A percentile compares a stretch with the other conserved stretches of the same genome.
phyloP scores from a whole-genome alignment of 495 filamentous ascomycete genomes.

The Umbilicaria muhlenbergii region DNA sequence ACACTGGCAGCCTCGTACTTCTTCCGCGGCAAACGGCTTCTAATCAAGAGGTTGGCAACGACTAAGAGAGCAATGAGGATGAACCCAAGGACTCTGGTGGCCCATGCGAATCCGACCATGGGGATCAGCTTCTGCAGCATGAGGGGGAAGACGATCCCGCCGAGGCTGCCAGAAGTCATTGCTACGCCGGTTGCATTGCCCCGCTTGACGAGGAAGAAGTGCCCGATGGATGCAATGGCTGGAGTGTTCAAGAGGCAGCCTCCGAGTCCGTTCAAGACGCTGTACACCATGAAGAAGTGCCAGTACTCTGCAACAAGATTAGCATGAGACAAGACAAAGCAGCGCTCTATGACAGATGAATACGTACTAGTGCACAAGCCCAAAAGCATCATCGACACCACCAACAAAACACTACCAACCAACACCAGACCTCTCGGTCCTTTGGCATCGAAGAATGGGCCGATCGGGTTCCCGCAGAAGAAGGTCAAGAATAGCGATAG shows the following conservation, averaged over 20 bases:
- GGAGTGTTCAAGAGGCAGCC: slow-evolving; percentile 5
- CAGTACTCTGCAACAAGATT: slow-evolving; percentile 34
- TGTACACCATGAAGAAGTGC: slow-evolving; percentile 45
- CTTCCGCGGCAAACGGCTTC: slow-evolving; percentile 37
- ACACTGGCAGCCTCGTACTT: slow-evolving; percentile 7
- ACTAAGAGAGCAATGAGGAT: slow-evolving; percentile 37
- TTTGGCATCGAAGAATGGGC: slow-evolving; percentile 23
- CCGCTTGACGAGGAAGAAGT: slow-evolving; percentile 8
- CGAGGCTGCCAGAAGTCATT: slow-evolving; percentile 18
- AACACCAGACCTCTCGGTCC: slow-evolving; percentile 17
- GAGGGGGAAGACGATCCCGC: slow-evolving; percentile 46
- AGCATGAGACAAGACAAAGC: slow-evolving; percentile 4
- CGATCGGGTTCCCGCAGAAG: slow-evolving; percentile 8
- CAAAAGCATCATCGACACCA: slow-evolving; percentile 21
- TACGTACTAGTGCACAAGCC: slow-evolving; percentile 15
- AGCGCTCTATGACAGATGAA: neutral
- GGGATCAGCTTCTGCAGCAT: slow-evolving; percentile 21
- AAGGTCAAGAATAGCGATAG: slow-evolving; percentile 12
- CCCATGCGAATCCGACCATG: slow-evolving; percentile 30
- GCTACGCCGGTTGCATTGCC: slow-evolving; percentile 9
- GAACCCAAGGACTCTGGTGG: slow-evolving; percentile 33
- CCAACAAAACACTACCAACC: slow-evolving; percentile 13
- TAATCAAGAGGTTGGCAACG: slow-evolving; percentile 42
- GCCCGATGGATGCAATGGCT: slow-evolving; percentile 6
- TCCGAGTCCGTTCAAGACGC: slow-evolving; percentile 6